These are phyloP conservation scores for Aspergillus campestris DNA, from an alignment of 495 filamentous ascomycete genomes.

Conservation along the genomic window DNA sequence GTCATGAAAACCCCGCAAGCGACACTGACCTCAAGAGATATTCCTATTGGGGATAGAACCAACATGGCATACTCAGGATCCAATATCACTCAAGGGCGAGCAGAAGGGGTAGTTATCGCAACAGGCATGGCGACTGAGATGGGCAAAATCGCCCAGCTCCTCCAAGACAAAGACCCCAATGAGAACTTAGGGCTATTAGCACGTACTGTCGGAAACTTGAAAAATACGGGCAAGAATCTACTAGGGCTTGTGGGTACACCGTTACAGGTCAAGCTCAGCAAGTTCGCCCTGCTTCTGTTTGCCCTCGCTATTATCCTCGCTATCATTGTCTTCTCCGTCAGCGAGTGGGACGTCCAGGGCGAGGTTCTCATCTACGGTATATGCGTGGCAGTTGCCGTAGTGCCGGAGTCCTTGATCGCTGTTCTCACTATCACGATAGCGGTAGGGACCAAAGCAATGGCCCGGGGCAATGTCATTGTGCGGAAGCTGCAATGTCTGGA, in stretches of 20 bases:
- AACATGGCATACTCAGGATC: conserved; percentile 66
- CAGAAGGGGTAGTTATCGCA: conserved; percentile 55
- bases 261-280: conserved; percentile 71
- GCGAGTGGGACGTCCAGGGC: conserved; percentile 56
- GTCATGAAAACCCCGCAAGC: conserved; percentile 58
- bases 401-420: conserved; percentile 64
- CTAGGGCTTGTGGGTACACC: conserved; percentile 77
- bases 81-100: conserved; percentile 61
- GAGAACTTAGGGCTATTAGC: conserved; percentile 58
- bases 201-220: conserved; percentile 49
- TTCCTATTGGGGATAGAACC: conserved; percentile 57
- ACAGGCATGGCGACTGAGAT: conserved; percentile 77
- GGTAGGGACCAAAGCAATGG: conserved; percentile 66
- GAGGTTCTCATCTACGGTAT: conserved; percentile 81
- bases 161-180: conserved; percentile 44
- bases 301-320: conserved; percentile 65
- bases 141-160: conserved; percentile 65
- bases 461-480: conserved; percentile 67
- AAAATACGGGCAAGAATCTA: conserved; percentile 47
- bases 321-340: conserved; percentile 73
- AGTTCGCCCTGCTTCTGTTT: conserved; percentile 68
- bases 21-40: conserved; percentile 47
- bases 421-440: conserved; percentile 69
- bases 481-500: conserved; percentile 75
- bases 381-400: conserved; percentile 64